Evolutionary conservation across 129 eudicot species (phyloP).

Genomic region (Chrysanthemum seticuspe): DNA sequence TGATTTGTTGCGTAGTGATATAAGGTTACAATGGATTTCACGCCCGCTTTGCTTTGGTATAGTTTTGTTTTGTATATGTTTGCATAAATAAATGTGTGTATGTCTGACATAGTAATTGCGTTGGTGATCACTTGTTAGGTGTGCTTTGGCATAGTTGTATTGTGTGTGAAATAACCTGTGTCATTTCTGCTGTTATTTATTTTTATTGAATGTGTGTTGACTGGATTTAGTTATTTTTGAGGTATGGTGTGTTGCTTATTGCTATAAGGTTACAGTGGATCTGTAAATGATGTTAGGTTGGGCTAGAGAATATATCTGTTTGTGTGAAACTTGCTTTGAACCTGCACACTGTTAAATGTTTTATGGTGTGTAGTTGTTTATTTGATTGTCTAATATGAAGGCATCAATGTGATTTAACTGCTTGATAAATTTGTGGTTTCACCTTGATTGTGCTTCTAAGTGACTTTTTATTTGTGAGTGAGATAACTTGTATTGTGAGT

Average conservation of each 20-base stretch:
- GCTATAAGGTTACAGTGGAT: background rate
- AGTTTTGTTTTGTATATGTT: too few species aligned
- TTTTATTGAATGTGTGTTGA: background rate
- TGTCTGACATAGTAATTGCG: too few species aligned
- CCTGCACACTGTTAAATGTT: background rate
- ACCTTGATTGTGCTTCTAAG: background rate
- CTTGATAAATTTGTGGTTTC: background rate
- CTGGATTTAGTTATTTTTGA: too few species aligned
- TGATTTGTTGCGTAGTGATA: background rate
- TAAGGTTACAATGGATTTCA: background rate
- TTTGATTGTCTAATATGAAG: background rate
- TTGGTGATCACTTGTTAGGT: too few species aligned
- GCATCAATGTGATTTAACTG: background rate
- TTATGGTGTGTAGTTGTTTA: too few species aligned
- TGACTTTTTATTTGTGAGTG: background rate
- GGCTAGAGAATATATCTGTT: background rate
- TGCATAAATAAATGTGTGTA: too few species aligned
- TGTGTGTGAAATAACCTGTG: background rate
- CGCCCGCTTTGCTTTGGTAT: too few species aligned
- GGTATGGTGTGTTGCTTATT: background rate
- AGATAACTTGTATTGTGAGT: background rate
- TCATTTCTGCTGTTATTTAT: background rate
- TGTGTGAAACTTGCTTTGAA: background rate
- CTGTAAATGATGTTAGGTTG: background rate
- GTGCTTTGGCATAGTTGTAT: background rate